A percentile compares a stretch with the other conserved stretches of the same genome.
phyloP scores from a whole-genome alignment of 75 land plant genomes.

The Cupressus sempervirens region DNA sequence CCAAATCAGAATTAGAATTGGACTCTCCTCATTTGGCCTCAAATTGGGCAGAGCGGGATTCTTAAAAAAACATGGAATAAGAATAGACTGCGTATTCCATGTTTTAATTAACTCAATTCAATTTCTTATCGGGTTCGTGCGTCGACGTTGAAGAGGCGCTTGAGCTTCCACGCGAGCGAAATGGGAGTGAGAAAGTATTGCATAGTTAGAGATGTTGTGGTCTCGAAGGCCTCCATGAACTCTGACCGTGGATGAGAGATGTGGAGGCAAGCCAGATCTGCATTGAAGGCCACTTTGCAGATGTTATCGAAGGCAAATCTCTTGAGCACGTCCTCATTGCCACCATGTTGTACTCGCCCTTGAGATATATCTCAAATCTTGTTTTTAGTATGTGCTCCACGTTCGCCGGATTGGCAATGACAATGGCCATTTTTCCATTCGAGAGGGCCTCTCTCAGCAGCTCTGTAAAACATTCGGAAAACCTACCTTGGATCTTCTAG shows the following conservation, averaged over 20 bases:
- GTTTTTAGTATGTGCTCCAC: slow-evolving; percentile 68
- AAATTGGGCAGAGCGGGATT: too few species aligned
- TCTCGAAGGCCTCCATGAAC: slow-evolving; percentile 34
- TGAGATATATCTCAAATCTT: slow-evolving; percentile 52
- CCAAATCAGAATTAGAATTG: too few species aligned
- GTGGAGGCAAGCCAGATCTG: slow-evolving; percentile 8
- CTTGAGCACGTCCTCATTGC: slow-evolving; percentile 22
- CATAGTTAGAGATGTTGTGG: slow-evolving; percentile 25
- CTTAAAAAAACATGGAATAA: too few species aligned
- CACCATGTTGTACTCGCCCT: slow-evolving; percentile 41
- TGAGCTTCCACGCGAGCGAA: slow-evolving; percentile 33
- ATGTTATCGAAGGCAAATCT: slow-evolving; percentile 22
- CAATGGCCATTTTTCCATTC: slow-evolving; percentile 7
- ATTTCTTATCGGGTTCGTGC: slow-evolving; percentile 40
- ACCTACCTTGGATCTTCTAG: slow-evolving; percentile 33
- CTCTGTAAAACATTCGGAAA: slow-evolving; percentile 53
- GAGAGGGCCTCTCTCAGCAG: slow-evolving; percentile 43
- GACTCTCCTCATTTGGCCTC: too few species aligned
- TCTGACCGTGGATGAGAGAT: not conserved
- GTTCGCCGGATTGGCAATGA: slow-evolving; percentile 59
- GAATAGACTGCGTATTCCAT: too few species aligned
- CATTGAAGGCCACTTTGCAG: slow-evolving; percentile 14
- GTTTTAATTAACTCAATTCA: too few species aligned
- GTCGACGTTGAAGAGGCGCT: slow-evolving; percentile 31
- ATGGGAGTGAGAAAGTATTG: slow-evolving; percentile 16